Evolutionary conservation across 164 flowering plant species (phyloP), one percentile per base, ranked within the genome.

Genomic region (Brasenia schreberi): DNA sequence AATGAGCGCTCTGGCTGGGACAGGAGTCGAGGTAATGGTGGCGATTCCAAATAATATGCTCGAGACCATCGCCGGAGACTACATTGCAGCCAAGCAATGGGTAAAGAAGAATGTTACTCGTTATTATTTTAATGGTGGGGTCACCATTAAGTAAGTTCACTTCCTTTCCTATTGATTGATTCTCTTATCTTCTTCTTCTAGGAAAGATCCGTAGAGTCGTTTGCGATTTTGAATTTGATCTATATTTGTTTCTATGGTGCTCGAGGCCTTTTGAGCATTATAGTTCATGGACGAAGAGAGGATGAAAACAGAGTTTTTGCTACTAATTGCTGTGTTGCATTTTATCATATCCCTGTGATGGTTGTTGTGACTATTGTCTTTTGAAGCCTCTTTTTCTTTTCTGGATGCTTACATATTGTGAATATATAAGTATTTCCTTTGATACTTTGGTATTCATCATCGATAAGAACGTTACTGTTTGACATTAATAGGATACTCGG

Each of bases 21-120:
- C 82, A 5, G 77, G 62, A n/a, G 79, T 88, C 16, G 92, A 87
- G 65, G 87, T 87, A 45, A 86, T 87, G 83, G 69, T 88, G 12
- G 96, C 77, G n/a, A 87, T 87, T 19, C 88, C 92, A 0, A 88
- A 88, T 49, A 77, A 79, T 59, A 75, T 70, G 71, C 78, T 88
- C 6, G 7, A 53, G 0, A 44, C 9, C 3, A 67, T 85, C 61
- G 73, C 75, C 42, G 72, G 71, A 7, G 43, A 33, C 53, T 75
- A 73, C 59, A 66, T 53, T 0, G 14, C 69, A 33, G 96, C 92
- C 16, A 66, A 78, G 69, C 68, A 75, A 16, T 89, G 92, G 90
- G 96, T 87, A 4, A 70, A 75, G 53, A 68, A 74, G 10, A 89
- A 87, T 64, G 73, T 84, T 67, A 80, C 89, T 43, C 66, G 70